These are phyloP conservation scores for Platanthera zijinensis DNA, from an alignment of 106 monocot species.

Conservation along the genomic window DNA sequence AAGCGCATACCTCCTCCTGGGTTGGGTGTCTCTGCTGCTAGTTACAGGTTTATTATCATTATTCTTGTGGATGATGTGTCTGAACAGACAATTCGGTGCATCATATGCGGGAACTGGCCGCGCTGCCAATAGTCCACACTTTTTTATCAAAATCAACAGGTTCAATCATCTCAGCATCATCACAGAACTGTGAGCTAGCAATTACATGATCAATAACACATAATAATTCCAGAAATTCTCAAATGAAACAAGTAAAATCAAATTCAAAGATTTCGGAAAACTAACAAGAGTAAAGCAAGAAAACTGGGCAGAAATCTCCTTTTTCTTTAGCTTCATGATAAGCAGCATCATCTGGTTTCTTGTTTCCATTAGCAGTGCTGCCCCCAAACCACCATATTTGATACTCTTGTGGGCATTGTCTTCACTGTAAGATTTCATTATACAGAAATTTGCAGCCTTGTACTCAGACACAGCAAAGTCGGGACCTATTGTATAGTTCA, in stretches of 20 bases:
- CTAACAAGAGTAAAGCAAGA: conserved; percentile 89
- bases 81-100: conserved; percentile 73
- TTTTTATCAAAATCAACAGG: conserved; percentile 78
- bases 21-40: conserved; percentile 91
- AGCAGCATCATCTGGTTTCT: conserved; percentile 61
- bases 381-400: conserved; percentile 88
- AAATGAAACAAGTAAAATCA: conserved; percentile 2
- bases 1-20: conserved; percentile 38
- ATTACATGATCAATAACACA: conserved; percentile 21
- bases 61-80: conserved; percentile 84
- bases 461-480: conserved; percentile 62
- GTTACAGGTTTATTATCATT: conserved; percentile 95
- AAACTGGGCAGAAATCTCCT: conserved; percentile 50
- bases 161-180: conserved; percentile 89
- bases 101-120: conserved; percentile 83
- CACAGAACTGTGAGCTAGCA: conserved; percentile 86
- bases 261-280: not conserved
- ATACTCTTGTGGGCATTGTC: conserved; percentile 69
- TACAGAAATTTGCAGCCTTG: conserved; percentile 72
- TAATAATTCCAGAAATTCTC: not conserved
- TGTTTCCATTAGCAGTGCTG: conserved; percentile 88
- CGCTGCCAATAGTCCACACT: conserved; percentile 92
- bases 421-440: conserved; percentile 94
- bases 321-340: conserved; percentile 61
- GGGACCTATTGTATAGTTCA: conserved; percentile 46